Conservation (phyloP, 352 stramenopile species). For the Phytophthora sansomeana region DNA sequence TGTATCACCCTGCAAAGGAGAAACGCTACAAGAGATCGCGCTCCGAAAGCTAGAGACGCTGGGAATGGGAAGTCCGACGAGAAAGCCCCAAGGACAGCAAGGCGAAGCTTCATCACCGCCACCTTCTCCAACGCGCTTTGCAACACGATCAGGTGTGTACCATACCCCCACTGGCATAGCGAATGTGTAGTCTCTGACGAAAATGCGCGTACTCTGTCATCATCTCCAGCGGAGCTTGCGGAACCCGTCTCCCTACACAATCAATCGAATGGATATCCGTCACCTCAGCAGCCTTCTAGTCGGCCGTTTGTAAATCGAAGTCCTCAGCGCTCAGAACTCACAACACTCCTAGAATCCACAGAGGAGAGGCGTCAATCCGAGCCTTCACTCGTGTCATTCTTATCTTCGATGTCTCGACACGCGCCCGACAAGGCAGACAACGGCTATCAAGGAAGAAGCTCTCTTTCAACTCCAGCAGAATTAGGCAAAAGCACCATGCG, state of each 20-base stretch:
- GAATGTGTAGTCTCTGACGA: conserved; percentile 6
- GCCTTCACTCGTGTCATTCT: conserved; percentile 24
- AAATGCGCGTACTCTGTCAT: neutral
- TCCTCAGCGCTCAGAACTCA: neutral
- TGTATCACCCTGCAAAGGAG: conserved; percentile 42
- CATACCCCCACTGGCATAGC: neutral
- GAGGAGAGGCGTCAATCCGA: conserved; percentile 14
- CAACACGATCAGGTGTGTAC: conserved; percentile 29
- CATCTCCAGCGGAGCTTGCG: conserved; percentile 18
- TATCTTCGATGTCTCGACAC: conserved; percentile 22
- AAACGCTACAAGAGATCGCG: conserved; percentile 54
- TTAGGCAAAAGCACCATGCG: conserved; percentile 29
- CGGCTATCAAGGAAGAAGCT: neutral
- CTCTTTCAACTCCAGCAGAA: conserved; percentile 11
- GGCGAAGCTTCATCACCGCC: conserved; percentile 1
- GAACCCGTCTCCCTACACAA: conserved; percentile 9
- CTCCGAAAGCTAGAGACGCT: conserved; percentile 53
- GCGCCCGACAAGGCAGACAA: conserved; percentile 3
- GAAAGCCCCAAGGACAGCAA: conserved; percentile 8
- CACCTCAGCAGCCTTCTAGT: conserved; percentile 13
- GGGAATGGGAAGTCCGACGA: conserved; percentile 31
- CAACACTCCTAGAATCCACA: conserved; percentile 1
- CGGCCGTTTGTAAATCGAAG: conserved; percentile 8
- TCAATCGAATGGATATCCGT: conserved; percentile 17
- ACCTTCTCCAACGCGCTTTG: conserved; percentile 29